These are phyloP conservation scores for Rhizopogon vulgaris DNA, from an alignment of 768 basidiomycete genomes.

Conservation along the genomic window DNA sequence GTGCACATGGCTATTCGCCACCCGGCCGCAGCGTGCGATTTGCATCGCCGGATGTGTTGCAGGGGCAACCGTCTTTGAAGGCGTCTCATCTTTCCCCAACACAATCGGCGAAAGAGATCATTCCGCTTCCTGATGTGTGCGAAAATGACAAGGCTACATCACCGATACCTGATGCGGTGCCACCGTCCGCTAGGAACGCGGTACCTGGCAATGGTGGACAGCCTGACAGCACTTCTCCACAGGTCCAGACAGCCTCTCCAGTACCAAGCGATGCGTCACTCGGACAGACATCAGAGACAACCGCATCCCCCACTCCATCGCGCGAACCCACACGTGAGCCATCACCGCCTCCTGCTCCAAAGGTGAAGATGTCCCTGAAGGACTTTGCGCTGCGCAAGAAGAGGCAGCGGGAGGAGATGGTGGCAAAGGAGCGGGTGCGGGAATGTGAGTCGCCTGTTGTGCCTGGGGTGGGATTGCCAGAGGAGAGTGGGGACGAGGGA, in stretches of 20 bases:
- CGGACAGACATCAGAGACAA: background rate
- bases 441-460: constrained; percentile 4
- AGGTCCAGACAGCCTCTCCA: background rate
- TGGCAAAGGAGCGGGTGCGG: constrained; percentile 13
- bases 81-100: background rate
- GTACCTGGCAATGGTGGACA: too few relatives aligned
- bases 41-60: constrained; percentile 24
- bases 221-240: background rate
- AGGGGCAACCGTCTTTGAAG: constrained; percentile 9
- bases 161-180: background rate
- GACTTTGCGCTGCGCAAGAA: constrained; percentile 54
- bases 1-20: background rate
- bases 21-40: constrained; percentile 20
- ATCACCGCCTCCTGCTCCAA: constrained; percentile 35
- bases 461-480: background rate
- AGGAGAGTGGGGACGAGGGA: constrained; percentile 1
- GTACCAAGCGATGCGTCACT: background rate
- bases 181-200: background rate
- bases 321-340: constrained; percentile 6
- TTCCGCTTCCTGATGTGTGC: background rate
- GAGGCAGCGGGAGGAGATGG: constrained; percentile 41
- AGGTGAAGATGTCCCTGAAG: constrained; percentile 51
- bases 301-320: background rate
- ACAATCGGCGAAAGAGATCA: background rate
- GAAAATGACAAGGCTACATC: background rate